Base-by-base conservation (phyloP, 805 yeast species). In the Cyberlindnera petersonii region DNA sequence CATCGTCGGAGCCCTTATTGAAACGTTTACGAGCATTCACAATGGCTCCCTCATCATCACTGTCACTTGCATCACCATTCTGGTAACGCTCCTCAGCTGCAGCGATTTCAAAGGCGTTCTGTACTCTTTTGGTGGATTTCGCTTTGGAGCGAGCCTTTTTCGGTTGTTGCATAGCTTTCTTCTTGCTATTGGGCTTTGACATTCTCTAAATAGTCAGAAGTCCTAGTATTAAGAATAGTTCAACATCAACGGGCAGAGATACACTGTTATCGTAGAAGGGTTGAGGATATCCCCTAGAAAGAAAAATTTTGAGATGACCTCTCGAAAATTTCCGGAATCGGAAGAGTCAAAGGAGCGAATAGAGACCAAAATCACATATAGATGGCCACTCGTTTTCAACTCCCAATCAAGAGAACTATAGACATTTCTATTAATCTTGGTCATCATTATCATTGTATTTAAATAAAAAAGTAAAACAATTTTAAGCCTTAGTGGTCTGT, bases 51-150 rank as follows among this genome's bases (percentile, higher is more conserved):
- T 63, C 59, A 31, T 54, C 56, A 24, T 50, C 58, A 29, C 48
- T 42, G 28, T 63, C 68, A 19, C 58, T 49, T 26, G 58, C 62
- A 14, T 34, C 44, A 20, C 42, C 41, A n/a, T 43, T 23, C 26
- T 37, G 40, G 26, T 43, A 43, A 7, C 39, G 37, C 20, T 44
- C 53, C 33, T 45, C 47, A 3, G 44, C 43, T 4, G 44, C 46
- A 6, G 78, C 79, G 13, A 72, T 59, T 44, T 72, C 75, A 39
- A 72, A 68, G 7, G 79, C 79, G 55, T 74, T 72, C 45, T 67
- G 62, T 9, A 68, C 75, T 44, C 75, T 61, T 31, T 55, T 57
- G 9, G 45, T 39, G n/a, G 64, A 47, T 39, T 60, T 61, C 24
- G 49, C 48, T 40, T 48, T 47, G 9, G 49, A 20, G 28, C 35